Conservation (phyloP, 73 alveolate species). For the Paraurostyla sp. region DNA sequence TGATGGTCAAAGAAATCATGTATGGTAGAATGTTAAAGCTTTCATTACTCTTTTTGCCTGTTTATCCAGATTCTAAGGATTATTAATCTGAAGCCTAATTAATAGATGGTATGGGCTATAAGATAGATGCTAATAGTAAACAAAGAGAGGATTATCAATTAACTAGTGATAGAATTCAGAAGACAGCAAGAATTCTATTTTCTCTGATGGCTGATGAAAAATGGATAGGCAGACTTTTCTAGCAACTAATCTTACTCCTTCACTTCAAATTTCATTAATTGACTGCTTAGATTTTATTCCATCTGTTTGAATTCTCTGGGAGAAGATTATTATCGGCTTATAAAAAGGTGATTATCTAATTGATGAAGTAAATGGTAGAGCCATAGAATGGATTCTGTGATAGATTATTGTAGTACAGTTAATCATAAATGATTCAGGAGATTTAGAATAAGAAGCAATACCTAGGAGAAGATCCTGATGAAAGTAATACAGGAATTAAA, state of each 20-base stretch:
- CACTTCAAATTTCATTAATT: background rate
- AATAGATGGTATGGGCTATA: background rate
- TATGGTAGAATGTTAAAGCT: too few species aligned
- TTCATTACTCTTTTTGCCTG: too few species aligned
- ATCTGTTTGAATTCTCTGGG: background rate
- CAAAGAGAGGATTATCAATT: background rate
- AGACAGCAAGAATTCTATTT: background rate
- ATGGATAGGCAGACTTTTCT: background rate
- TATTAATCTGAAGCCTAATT: background rate
- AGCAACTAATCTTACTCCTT: background rate
- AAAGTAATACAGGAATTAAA: background rate
- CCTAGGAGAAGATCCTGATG: background rate
- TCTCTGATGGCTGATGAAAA: background rate
- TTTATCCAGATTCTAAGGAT: background rate
- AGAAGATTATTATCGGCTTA: background rate
- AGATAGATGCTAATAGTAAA: background rate
- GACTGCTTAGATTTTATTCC: background rate
- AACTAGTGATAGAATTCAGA: background rate
- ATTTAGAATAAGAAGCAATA: background rate
- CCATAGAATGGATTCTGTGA: background rate
- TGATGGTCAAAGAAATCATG: too few species aligned
- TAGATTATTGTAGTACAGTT: background rate
- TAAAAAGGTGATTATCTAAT: background rate
- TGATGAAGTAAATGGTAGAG: background rate
- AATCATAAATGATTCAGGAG: background rate